phyloP scores from a whole-genome alignment of 495 filamentous ascomycete genomes.

The Hypoxylon fragiforme region DNA sequence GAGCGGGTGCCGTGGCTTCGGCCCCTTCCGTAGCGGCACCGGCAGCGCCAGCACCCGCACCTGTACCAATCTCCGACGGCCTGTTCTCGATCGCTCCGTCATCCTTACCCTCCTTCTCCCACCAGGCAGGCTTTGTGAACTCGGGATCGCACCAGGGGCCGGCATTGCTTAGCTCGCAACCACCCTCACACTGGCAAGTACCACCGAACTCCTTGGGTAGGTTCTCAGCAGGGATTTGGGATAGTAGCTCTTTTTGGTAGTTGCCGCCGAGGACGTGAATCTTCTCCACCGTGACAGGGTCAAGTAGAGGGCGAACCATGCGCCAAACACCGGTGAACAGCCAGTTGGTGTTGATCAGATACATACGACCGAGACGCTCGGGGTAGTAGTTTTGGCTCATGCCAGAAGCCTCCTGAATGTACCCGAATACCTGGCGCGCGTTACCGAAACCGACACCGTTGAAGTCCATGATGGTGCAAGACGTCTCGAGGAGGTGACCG shows the following conservation, averaged over 20 bases:
- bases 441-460: conserved; percentile 88
- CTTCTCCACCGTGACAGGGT: conserved; percentile 94
- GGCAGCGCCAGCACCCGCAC: conserved; percentile 24
- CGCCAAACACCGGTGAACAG: conserved; percentile 82
- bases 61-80: conserved; percentile 28
- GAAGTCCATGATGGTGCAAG: conserved; percentile 95
- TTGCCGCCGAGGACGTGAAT: conserved; percentile 84
- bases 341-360: conserved; percentile 97
- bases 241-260: conserved; percentile 82
- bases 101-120: conserved; percentile 57
- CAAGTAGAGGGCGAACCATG: conserved; percentile 86
- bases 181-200: conserved; percentile 76
- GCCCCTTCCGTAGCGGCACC: conserved; percentile 32
- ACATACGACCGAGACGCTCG: conserved; percentile 82
- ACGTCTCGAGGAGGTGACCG: conserved; percentile 89
- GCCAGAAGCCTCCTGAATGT: conserved; percentile 67
- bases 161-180: conserved; percentile 83
- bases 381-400: conserved; percentile 97
- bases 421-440: conserved; percentile 72
- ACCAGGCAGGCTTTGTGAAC: conserved; percentile 71
- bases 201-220: conserved; percentile 87
- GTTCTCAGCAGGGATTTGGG: conserved; percentile 88
- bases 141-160: conserved; percentile 89
- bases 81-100: conserved; percentile 28
- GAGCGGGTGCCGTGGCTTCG: conserved; percentile 36